Evolutionary conservation across 768 basidiomycete genomes (phyloP), one percentile per base, ranked within the genome.

Genomic region (Mycena latifolia): DNA sequence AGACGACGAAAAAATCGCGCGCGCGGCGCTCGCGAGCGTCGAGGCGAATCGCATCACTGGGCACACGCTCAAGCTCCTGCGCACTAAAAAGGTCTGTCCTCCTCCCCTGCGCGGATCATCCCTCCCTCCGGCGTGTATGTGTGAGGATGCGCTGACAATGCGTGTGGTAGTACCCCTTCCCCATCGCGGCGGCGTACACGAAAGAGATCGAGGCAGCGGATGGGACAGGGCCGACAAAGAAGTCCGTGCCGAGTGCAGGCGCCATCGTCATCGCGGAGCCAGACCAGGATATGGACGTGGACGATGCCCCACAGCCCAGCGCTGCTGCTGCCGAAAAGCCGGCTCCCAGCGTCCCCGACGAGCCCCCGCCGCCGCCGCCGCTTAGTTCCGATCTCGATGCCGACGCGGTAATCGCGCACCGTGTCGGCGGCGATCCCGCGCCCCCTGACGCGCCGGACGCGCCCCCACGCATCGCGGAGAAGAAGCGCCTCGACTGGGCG

Each of bases 401-500:
- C 7, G 74, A 76, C 35, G 69, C 76, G 28, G 70, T 77, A 18
- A 65, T 79, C 18, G 71, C 73, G 61, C 72, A 77, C 33, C 79
- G 80, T 17, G 83, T 79, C 3, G 82, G 81, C 17, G 79, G 76
- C 22, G 20, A 73, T 24, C 67, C 54, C 14, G 72, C 81, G 31
- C 84, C 85, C 58, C 71, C 65, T 2, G 92, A 92, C 70, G 82
- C 82, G 0, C 88, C 89, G 2, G 95, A 97, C 70, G 89, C 90
- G 1, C 89, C 87, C 1, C 69, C 87, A 25, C 85, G 93, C 29
- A 89, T 91, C 47, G 75, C 79, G 15, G 98, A 99, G 80, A 99
- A 98, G 82, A 94, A 89, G 75, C 82, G 94, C 55, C 75, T 99
- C 47, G 79, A 93, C 71, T 99, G 96, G 94, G 78, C 83, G 10